Base-by-base conservation (phyloP, 1,284 basidiomycete species). In the Tremellales sp. region DNA sequence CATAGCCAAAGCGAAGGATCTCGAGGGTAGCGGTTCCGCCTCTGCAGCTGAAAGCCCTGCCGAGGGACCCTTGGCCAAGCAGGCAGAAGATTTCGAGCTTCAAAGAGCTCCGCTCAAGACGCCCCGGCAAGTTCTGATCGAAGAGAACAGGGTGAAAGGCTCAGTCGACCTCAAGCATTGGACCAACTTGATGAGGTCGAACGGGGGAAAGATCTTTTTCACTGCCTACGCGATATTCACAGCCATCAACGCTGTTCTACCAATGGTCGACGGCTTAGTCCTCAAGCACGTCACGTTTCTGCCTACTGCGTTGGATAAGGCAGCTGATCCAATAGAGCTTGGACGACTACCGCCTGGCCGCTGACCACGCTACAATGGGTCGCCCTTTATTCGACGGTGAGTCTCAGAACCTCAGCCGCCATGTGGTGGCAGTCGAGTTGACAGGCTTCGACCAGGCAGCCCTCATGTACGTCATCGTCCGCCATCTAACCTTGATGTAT, bases 111-210 rank as follows among this genome's bases (percentile, higher is more conserved):
- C 52, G 2, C 43, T 56, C 6, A 80, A 81, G 53, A 68, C 81
- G 0, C 85, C 86, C 0, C 78, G 86, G 43, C 92, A 91, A 72
- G 78, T 94, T 19, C 76, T 94, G 19, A 86, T 92, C 62, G 91
- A 94, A 60, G 91, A 94, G 70, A 81, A 82, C 48, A 80, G 87
- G 11, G 88, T 85, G 0, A 83, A 58, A 26, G 91, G 91, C 1
- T 80, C 82, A 24, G 87, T 94, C 46, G 74, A 80, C 42, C 75
- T 78, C 40, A 81, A 84, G 43, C 84, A 92, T 31, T 96, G 91
- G 91, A 67, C 75, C 51, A 80, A 82, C 0, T 91, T 93, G 62
- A 68, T 91, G 60, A 44, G 22, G 13, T 49, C 49, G 23, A 66
- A 64, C 44, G 89, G 88, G 2, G 48, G 75, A 29, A 27, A n/a